Conservation (phyloP, 169 alveolate species). For the Plasmodium coatneyi region DNA sequence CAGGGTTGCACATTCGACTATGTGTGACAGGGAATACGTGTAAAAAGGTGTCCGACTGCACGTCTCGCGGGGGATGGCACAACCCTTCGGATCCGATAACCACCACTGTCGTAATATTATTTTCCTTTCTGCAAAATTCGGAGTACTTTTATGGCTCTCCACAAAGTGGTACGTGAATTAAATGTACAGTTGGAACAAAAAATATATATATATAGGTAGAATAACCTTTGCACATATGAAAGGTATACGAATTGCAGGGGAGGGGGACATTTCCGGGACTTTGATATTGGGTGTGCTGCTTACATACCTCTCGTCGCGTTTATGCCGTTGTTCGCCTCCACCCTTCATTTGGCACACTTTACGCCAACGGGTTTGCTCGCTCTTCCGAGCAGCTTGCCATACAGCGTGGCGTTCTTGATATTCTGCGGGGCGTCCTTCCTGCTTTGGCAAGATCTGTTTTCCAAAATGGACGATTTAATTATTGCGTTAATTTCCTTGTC, state of each 20-base stretch:
- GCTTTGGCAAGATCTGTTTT: slow-evolving; percentile 10
- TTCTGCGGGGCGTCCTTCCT: neutral
- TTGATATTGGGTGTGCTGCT: neutral
- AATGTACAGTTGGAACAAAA: neutral
- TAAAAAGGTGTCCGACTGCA: neutral
- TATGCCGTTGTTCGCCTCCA: no score
- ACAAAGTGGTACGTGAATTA: neutral
- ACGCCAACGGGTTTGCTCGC: neutral
- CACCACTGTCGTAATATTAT: neutral
- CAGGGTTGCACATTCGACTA: neutral
- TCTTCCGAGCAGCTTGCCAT: neutral
- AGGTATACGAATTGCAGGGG: neutral
- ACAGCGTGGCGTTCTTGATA: slow-evolving; percentile 1
- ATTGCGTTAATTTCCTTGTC: slow-evolving; percentile 60
- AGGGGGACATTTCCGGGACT: neutral
- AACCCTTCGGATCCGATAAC: neutral
- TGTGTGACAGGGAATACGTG: neutral
- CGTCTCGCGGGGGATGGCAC: neutral
- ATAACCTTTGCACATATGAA: neutral
- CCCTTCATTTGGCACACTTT: neutral
- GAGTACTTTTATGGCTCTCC: neutral
- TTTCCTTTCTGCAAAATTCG: neutral
- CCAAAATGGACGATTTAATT: slow-evolving; percentile 28
- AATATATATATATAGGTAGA: no score
- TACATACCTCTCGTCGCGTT: neutral